Conservation (phyloP, 352 stramenopile species). For the Phytophthora uliginosa region DNA sequence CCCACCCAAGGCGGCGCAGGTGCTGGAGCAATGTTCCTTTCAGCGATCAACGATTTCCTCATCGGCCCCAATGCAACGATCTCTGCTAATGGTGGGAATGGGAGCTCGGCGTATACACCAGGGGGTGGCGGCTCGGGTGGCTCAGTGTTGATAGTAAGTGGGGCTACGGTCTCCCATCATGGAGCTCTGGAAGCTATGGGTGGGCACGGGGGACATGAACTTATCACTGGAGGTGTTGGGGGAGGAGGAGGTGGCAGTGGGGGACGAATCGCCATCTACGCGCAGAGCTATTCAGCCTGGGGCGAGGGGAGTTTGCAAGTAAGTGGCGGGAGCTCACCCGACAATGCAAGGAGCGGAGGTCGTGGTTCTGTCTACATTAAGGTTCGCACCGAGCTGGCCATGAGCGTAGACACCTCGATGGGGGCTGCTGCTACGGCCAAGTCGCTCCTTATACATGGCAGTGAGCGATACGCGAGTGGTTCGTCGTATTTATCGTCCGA, state of each 20-base stretch:
- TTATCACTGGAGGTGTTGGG: slow-evolving; percentile 10
- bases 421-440: slow-evolving; percentile 78
- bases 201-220: slow-evolving; percentile 82
- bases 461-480: slow-evolving; percentile 46
- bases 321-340: slow-evolving; percentile 72
- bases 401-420: slow-evolving; percentile 70
- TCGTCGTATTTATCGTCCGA: slow-evolving; percentile 34
- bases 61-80: slow-evolving; percentile 86
- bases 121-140: slow-evolving; percentile 71
- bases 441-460: slow-evolving; percentile 70
- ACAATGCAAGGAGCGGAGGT: slow-evolving; percentile 44
- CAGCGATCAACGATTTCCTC: slow-evolving; percentile 95
- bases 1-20: slow-evolving; percentile 91
- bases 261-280: slow-evolving; percentile 85
- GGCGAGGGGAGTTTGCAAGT: slow-evolving; percentile 80
- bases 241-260: slow-evolving; percentile 92
- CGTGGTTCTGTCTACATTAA: slow-evolving; percentile 55
- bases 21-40: slow-evolving; percentile 87
- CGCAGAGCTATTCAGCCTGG: slow-evolving; percentile 94
- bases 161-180: slow-evolving; percentile 68
- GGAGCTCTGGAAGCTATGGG: slow-evolving; percentile 82
- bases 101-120: slow-evolving; percentile 60
- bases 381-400: slow-evolving; percentile 51
- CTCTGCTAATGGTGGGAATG: slow-evolving; percentile 75
- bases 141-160: slow-evolving; percentile 59